Base-by-base conservation (phyloP, 441 rosid species). In the Hura crepitans region DNA sequence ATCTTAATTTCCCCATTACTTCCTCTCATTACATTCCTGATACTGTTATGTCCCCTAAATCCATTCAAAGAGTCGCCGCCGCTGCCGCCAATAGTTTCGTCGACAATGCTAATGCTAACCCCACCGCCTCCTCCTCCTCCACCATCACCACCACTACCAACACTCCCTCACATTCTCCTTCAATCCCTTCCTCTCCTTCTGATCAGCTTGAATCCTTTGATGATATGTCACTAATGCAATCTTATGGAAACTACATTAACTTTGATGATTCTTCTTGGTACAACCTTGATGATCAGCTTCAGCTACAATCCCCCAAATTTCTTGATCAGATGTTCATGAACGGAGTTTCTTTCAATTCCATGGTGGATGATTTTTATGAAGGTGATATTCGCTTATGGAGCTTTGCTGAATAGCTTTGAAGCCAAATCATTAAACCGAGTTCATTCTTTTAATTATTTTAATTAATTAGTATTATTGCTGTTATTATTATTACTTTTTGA, bases 41-140 rank as follows among this genome's bases (percentile, higher is more conserved):
- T 65, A 75, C 85, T 28, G 31, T 80, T 65, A 63, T 90, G 94
- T 92, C 97, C 5, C 97, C 99, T 2, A 94, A 92, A 72, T 83
- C 90, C 55, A 89, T 94, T 66, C 99, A 94, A 74, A 84, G 91
- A 78, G 82, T 81, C 9, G 99, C 99, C 11, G 96, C 99, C 0
- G 88, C 90, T 0, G 97, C 97, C 7, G 96, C 96, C 6, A 76
- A 74, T 55, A 39, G 67, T 65, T 78, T 76, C 65, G 27, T 27
- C 14, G 80, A 81, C 66, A 75, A 55, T 7, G 67, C 72, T 64
- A 33, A n/a, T n/a, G n/a, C n/a, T n/a, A n/a, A n/a, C n/a, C n/a
- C 62, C 72, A 17, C 68, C 80, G 42, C 62, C 74, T 39, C 74
- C 80, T 5, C 66, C 77, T 33, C 64, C 68, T 33, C 51, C 66